Percentiles rank a stretch among this genome's conserved stretches.
Conservation (phyloP, 192 early-diverging fungal species). For the Backusella australiensis region DNA sequence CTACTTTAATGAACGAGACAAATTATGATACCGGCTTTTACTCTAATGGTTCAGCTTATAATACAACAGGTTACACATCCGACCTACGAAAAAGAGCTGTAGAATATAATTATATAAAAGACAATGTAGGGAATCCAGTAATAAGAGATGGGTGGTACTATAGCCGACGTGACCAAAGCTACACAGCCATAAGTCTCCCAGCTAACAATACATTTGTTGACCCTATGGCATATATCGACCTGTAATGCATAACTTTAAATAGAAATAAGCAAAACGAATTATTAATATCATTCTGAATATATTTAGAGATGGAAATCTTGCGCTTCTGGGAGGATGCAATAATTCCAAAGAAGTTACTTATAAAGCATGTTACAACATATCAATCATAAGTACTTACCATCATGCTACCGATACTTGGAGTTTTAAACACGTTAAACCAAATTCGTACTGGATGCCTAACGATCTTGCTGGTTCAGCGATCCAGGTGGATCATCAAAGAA, state of each 20-base stretch:
- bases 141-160: neutral
- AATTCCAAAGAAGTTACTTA: accelerated
- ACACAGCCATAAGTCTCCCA: neutral
- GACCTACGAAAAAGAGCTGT: neutral
- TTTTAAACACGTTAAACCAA: neutral
- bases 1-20: neutral
- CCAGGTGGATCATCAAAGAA: neutral
- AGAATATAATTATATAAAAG: neutral
- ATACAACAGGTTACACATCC: neutral
- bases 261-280: neutral
- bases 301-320: neutral
- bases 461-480: neutral
- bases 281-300: neutral
- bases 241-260: neutral
- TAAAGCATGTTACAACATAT: neutral
- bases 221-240: neutral
- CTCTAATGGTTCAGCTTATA: neutral
- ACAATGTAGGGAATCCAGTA: neutral
- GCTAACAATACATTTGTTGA: neutral
- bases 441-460: neutral
- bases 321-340: neutral
- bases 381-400: neutral
- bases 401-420: neutral
- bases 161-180: neutral
- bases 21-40: neutral